Evolutionary conservation across 768 basidiomycete species (phyloP).

Genomic region (Nidularia pulvinata): DNA sequence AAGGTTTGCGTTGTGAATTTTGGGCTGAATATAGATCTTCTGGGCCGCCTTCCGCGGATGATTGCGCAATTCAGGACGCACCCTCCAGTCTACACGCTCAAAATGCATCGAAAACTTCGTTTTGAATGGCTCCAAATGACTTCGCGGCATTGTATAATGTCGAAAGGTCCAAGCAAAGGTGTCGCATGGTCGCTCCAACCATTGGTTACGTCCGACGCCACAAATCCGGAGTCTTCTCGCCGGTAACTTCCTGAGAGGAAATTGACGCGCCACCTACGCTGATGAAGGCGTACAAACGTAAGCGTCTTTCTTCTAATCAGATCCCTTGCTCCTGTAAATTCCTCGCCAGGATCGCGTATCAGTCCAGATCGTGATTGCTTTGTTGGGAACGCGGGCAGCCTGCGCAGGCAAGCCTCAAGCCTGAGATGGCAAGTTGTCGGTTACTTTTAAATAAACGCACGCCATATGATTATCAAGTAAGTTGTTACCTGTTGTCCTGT

Average conservation of each 20-base stretch:
- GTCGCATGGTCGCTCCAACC: conserved; percentile 21
- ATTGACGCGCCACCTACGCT: conserved; percentile 26
- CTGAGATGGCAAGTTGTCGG: conserved; percentile 17
- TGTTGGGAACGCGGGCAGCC: conserved; percentile 13
- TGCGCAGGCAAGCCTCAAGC: conserved; percentile 11
- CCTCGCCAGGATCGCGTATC: conserved; percentile 11
- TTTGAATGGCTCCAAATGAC: conserved; percentile 10
- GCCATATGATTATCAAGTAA: conserved; percentile 15
- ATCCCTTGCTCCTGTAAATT: conserved; percentile 12
- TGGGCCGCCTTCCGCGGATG: conserved; percentile 46
- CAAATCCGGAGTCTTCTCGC: conserved; percentile 34
- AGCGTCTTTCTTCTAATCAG: conserved; percentile 21
- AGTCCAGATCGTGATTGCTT: conserved; percentile 10
- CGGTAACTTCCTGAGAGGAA: conserved; percentile 18
- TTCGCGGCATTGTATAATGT: conserved; percentile 4
- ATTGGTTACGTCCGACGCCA: conserved; percentile 42
- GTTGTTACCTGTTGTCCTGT: conserved; percentile 4
- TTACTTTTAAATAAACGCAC: conserved; percentile 13
- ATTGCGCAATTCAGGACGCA: conserved; percentile 34
- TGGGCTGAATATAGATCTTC: conserved; percentile 31
- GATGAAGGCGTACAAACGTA: conserved; percentile 7
- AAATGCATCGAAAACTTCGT: conserved; percentile 26
- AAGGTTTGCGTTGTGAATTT: conserved; percentile 37
- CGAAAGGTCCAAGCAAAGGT: not conserved
- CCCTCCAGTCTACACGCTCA: conserved; percentile 26